Conservation (phyloP, 495 filamentous ascomycete species). For the Aspergillus asperescens region DNA sequence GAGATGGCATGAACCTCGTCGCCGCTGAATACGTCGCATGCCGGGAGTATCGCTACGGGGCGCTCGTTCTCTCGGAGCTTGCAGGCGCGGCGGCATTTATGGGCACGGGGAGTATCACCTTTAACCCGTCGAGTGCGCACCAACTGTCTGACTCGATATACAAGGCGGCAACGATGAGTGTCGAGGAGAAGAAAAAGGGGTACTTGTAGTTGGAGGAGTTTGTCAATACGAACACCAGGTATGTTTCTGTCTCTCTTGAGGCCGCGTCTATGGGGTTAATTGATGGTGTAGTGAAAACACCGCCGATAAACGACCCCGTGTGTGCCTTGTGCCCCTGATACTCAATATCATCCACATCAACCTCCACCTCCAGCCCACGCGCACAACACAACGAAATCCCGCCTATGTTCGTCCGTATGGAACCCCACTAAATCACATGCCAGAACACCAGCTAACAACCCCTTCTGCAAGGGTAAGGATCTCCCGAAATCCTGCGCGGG, state of each 20-base stretch:
- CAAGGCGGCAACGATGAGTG: slow-evolving; percentile 77
- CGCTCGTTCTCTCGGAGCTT: slow-evolving; percentile 90
- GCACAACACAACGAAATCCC: slow-evolving; percentile 84
- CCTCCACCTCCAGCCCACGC: slow-evolving; percentile 61
- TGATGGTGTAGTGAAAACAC: no score
- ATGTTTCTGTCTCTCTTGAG: no score
- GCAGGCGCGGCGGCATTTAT: slow-evolving; percentile 84
- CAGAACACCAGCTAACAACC: slow-evolving; percentile 71
- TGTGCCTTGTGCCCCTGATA: slow-evolving; percentile 68
- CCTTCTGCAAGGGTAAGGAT: slow-evolving; percentile 80
- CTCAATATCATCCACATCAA: slow-evolving; percentile 57
- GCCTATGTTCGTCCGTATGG: slow-evolving; percentile 89
- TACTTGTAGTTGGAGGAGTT: slow-evolving; percentile 77
- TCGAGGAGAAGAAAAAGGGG: slow-evolving; percentile 67
- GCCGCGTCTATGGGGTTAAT: no score
- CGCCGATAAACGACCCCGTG: slow-evolving; percentile 83
- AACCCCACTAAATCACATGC: slow-evolving; percentile 87
- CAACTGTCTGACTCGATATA: slow-evolving; percentile 83
- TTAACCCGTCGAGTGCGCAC: slow-evolving; percentile 89
- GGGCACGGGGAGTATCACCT: slow-evolving; percentile 69
- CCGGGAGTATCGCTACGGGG: slow-evolving; percentile 75
- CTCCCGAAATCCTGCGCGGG: slow-evolving; percentile 89
- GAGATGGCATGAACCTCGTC: slow-evolving; percentile 98
- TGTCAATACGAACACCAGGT: slow-evolving; percentile 83
- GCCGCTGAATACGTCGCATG: slow-evolving; percentile 94